Percentiles rank a stretch among this genome's conserved stretches.
Evolutionary conservation across 345 rosid species (phyloP).

Genomic region (Citrus unshiu): DNA sequence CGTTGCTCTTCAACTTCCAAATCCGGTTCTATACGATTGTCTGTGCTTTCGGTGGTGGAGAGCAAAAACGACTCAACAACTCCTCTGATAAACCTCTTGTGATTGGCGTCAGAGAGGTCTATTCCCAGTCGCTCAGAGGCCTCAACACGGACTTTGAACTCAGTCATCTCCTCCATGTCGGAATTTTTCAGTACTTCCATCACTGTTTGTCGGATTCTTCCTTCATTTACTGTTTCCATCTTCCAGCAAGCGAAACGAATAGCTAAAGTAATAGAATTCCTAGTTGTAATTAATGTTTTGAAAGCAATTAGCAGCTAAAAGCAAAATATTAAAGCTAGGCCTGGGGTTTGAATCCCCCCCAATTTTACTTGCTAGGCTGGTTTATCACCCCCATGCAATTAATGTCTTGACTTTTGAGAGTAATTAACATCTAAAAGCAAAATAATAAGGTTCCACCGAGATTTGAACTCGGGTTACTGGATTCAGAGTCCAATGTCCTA

Average conservation of each 20-base stretch:
- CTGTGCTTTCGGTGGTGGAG: slow-evolving; percentile 24
- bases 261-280: not conserved
- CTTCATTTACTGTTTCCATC: slow-evolving; percentile 35
- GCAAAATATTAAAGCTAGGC: not conserved
- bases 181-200: slow-evolving; percentile 45
- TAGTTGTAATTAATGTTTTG: slow-evolving; percentile 13
- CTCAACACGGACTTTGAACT: slow-evolving; percentile 60
- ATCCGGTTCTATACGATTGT: slow-evolving; percentile 8
- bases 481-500: slow-evolving; percentile 97
- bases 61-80: slow-evolving; percentile 62
- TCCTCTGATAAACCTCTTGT: slow-evolving; percentile 48
- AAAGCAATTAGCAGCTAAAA: not conserved
- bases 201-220: slow-evolving; percentile 56
- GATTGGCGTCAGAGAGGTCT: slow-evolving; percentile 41
- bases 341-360: not conserved
- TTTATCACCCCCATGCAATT: too few relatives aligned
- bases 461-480: slow-evolving; percentile 97
- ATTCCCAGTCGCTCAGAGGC: slow-evolving; percentile 56
- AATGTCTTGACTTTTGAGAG: too few relatives aligned
- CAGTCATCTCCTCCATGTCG: slow-evolving; percentile 62
- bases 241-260: not conserved
- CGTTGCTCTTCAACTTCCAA: not conserved
- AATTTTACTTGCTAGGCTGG: too few relatives aligned
- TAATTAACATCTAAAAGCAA: not conserved
- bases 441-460: slow-evolving; percentile 71